phyloP scores from a whole-genome alignment of 2,329 filamentous ascomycete genomes.

The Epichloe aotearoae region DNA sequence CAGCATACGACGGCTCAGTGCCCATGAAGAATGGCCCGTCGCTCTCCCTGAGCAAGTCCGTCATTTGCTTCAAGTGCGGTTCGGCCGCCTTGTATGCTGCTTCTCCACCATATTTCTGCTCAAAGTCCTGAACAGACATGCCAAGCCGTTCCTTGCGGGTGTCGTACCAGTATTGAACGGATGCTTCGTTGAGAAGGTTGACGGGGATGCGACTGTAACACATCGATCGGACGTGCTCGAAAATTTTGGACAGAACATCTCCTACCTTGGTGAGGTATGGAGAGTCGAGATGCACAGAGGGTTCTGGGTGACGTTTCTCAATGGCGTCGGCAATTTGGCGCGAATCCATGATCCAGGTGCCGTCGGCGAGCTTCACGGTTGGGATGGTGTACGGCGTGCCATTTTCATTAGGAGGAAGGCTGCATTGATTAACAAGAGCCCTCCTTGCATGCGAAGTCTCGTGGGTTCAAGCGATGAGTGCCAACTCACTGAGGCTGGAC shows the following conservation, averaged over 20 bases:
- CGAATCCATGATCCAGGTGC: conserved; percentile 51
- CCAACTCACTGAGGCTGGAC: conserved; percentile 40
- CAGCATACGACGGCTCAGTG: conserved; percentile 38
- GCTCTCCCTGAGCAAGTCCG: conserved; percentile 33
- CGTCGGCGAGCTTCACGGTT: conserved; percentile 39
- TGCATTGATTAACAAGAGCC: not conserved
- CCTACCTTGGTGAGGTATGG: conserved; percentile 32
- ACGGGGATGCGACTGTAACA: conserved; percentile 35
- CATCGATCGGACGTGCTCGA: conserved; percentile 23
- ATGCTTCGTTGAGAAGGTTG: conserved; percentile 36
- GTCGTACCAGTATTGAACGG: conserved; percentile 39
- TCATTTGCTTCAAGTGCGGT: conserved; percentile 17
- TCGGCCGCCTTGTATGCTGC: conserved; percentile 33
- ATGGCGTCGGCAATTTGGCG: conserved; percentile 43
- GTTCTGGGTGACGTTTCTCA: conserved; percentile 44
- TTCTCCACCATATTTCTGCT: conserved; percentile 34
- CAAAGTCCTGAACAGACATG: conserved; percentile 37
- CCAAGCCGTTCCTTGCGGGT: conserved; percentile 37
- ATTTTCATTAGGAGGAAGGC: conserved; percentile 6
- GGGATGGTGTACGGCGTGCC: conserved; percentile 24
- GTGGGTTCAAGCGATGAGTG: not conserved
- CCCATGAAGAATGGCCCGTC: conserved; percentile 51
- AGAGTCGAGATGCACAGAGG: conserved; percentile 43
- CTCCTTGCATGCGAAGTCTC: not conserved
- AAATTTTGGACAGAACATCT: conserved; percentile 20